Base-by-base conservation (phyloP, 495 filamentous ascomycete genomes). In the Trichoderma virens region DNA sequence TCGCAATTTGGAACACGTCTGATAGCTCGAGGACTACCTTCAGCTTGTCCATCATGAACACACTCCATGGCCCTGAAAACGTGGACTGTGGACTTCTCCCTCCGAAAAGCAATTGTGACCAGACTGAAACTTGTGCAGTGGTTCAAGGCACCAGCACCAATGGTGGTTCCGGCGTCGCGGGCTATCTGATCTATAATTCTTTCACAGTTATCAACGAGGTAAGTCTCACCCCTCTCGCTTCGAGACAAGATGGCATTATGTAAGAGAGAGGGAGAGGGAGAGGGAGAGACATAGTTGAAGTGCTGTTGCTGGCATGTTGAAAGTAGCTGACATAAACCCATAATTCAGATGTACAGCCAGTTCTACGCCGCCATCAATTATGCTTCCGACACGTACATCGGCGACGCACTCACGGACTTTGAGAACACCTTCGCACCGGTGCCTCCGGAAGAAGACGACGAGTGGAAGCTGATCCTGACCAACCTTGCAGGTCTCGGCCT, bases 31-130 rank as follows among this genome's bases (percentile, higher is more conserved):
- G 38, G 28, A 88, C 88, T 0, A 87, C 87, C 0, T 91, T 94
- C 67, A 73, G 92, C 5, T 90, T 90, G 69, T 83, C 86, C 6
- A 85, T 95, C 66, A 79, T 84, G 7, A 89, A 91, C 62, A 68
- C 65, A n/a, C 43, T 66, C 13, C n/a, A 61, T 23, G 28, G 0
- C 7, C 31, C 35, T 61, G 60, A 45, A 8, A 34, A 60, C 23
- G 34, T 0, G 34, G 11, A 41, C 47, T 64, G 65, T 16, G 61
- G 56, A 9, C 5, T 11, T 1, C 27, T 67, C 39, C 20, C 13
- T 20, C 18, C 3, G 11, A 28, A 11, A 0, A 56, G 64, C 27
- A 41, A 39, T 28, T 66, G 62, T 51, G 62, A 38, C 20, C 11
- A 43, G 3, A 65, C 61, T 18, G 23, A 23, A 8, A 28, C 61